Conservation (phyloP, 352 stramenopile genomes). For the Globisporangium emineosum region DNA sequence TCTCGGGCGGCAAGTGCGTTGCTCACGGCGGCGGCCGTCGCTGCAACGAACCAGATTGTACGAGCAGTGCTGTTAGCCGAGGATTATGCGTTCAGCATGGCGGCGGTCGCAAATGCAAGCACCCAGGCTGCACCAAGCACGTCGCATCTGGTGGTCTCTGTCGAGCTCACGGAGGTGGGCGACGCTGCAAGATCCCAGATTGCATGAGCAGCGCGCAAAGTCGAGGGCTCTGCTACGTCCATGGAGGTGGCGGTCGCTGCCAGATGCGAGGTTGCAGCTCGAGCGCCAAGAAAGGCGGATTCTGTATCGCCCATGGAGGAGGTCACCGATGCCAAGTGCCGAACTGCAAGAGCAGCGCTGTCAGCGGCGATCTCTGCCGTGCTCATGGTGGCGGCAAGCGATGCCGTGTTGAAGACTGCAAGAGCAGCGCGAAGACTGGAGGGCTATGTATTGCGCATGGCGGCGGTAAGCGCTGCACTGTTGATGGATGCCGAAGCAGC, state of each 20-base stretch:
- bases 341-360: slow-evolving; percentile 73
- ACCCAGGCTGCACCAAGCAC: slow-evolving; percentile 67
- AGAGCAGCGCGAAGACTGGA: slow-evolving; percentile 81
- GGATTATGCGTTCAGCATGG: slow-evolving; percentile 69
- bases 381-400: slow-evolving; percentile 79
- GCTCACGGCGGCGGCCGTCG: slow-evolving; percentile 57
- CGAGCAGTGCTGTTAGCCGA: slow-evolving; percentile 49
- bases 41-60: slow-evolving; percentile 40
- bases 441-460: slow-evolving; percentile 81
- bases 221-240: slow-evolving; percentile 80
- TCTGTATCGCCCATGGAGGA: slow-evolving; percentile 82
- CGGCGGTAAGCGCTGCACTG: slow-evolving; percentile 77
- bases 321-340: slow-evolving; percentile 74
- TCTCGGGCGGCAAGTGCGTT: slow-evolving; percentile 61
- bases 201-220: slow-evolving; percentile 82
- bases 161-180: slow-evolving; percentile 71
- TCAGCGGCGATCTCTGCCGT: slow-evolving; percentile 75
- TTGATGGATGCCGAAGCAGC: slow-evolving; percentile 69
- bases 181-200: slow-evolving; percentile 72
- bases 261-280: slow-evolving; percentile 70
- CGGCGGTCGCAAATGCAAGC: slow-evolving; percentile 68
- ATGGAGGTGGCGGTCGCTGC: slow-evolving; percentile 75
- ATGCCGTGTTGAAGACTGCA: slow-evolving; percentile 67
- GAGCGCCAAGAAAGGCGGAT: slow-evolving; percentile 83
- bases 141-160: slow-evolving; percentile 77